A percentile compares a stretch with the other conserved stretches of the same genome.
These are phyloP conservation scores for Entelexis sorbosivorans DNA, from an alignment of 1,139 yeast species.

Conservation along the genomic window DNA sequence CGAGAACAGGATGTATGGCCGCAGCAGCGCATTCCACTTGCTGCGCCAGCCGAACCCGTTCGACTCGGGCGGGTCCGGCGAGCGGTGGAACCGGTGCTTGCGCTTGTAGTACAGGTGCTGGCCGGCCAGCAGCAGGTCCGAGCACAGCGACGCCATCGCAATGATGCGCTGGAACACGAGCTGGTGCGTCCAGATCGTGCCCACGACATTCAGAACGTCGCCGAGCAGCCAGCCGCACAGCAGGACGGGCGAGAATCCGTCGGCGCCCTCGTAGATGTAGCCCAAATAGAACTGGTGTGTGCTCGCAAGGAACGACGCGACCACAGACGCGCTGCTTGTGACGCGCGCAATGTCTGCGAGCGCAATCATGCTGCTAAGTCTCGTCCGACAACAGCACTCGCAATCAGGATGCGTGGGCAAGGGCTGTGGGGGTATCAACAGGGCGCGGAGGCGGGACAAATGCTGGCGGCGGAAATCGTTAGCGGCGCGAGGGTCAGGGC, in stretches of 20 bases:
- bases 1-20: slow-evolving; percentile 19
- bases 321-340: slow-evolving; percentile 26
- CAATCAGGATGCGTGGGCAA: not conserved
- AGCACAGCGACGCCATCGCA: slow-evolving; percentile 24
- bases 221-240: slow-evolving; percentile 29
- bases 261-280: slow-evolving; percentile 26
- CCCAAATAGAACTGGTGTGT: slow-evolving; percentile 27
- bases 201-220: slow-evolving; percentile 28
- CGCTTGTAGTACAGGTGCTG: slow-evolving; percentile 27
- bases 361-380: not conserved
- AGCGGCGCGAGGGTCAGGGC: not conserved
- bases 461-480: not conserved
- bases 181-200: slow-evolving; percentile 29
- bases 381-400: not conserved
- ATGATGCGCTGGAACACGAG: slow-evolving; percentile 29
- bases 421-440: not conserved
- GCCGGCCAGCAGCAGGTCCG: slow-evolving; percentile 25
- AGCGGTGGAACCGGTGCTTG: slow-evolving; percentile 5
- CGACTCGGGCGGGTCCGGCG: not conserved
- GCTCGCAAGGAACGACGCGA: slow-evolving; percentile 30
- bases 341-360: slow-evolving; percentile 20
- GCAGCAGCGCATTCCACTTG: slow-evolving; percentile 17
- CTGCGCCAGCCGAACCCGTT: slow-evolving; percentile 1
- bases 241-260: slow-evolving; percentile 29
- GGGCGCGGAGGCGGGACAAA: not conserved